Evolutionary conservation across 768 basidiomycete species (phyloP), one percentile per base, ranked within the genome.

Genomic region (Rossbeevera mucosa): DNA sequence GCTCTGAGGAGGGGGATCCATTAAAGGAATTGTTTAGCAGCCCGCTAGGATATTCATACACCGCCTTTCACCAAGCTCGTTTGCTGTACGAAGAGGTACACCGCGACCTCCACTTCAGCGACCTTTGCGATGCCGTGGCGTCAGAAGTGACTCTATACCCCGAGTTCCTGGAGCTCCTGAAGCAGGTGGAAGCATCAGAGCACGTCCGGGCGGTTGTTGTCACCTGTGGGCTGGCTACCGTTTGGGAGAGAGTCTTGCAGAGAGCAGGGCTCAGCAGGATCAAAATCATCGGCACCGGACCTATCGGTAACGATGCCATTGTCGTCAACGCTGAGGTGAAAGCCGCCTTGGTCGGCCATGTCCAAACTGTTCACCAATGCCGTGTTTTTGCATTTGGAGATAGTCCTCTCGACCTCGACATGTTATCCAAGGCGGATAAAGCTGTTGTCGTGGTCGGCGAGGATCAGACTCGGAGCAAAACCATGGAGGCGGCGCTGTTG

Each of bases 181-280:
- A 55, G 51, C 54, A 47, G 51, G 54, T 55, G 51, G 54, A 53
- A 53, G 54, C 54, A 53, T 55, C 54, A 55, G 54, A 55, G 54
- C 51, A 55, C 30, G 54, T 55, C 45, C 44, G 45, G 44, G 54
- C 54, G 40, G 54, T 55, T 43, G 54, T 55, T 47, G 51, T 55
- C 44, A 55, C 54, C 43, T 55, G 51, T 47, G 54, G 54, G 51
- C 54, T 55, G 4, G 40, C 54, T 43, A 13, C 0, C 12, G 6
- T 55, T 43, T 55, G 54, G 54, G 45, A 55, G 54, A 53, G 51
- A 46, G 45, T 55, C 45, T 55, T 55, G 54, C 24, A 55, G 40
- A 55, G 54, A 55, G 54, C 41, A 55, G 54, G 54, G 40, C 54
- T 55, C 54, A 55, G 40, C 54, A 53, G 45, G 51, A 53, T 55